Evolutionary conservation across 345 rosid genomes (phyloP), one percentile per base, ranked within the genome.

Genomic region (Gossypium longicalyx): DNA sequence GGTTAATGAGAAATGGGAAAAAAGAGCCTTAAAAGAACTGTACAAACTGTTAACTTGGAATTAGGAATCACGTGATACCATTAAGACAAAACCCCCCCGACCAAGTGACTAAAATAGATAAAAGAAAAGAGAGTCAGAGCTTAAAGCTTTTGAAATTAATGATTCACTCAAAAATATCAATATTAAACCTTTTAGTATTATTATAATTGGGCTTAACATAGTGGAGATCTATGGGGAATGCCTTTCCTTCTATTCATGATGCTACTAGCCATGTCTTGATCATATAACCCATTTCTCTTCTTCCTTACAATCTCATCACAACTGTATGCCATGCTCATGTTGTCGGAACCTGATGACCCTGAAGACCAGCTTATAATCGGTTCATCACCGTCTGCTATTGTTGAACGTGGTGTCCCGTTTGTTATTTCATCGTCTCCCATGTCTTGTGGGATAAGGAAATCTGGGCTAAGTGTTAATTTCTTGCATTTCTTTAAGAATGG

Each of bases 181-280:
- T 44, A 62, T 63, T 7, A 25, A 53, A 13, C 12, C 12, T 6
- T 44, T 44, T 44, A 44, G 12, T 9, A 45, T 45, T 45, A 8
- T 54, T 54, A 19, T 23, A 75, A 27, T 79, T 64, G 52, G 56
- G 41, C 7, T 83, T 87, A 95, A 82, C 92, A 93, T 13, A 93
- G 78, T 70, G 99, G 98, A 72, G 98, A 89, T 74, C 99, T 82
- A 41, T 93, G 97, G 62, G 99, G 99, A 80, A 88, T 83, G 80
- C 99, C 93, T 82, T 95, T 95, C 74, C 99, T 87, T 77, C 99
- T 83, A 79, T 83, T 91, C 74, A 85, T 91, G 73, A 86, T 85
- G 65, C 90, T 81, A 3, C 85, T 79, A 38, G 93, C 88, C 79
- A 87, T 91, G 78, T 87, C 88, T 54, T 86, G 88, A 12, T 84